Base-by-base conservation (phyloP, 192 early-diverging fungal species). In the Pilobolus umbonatus region DNA sequence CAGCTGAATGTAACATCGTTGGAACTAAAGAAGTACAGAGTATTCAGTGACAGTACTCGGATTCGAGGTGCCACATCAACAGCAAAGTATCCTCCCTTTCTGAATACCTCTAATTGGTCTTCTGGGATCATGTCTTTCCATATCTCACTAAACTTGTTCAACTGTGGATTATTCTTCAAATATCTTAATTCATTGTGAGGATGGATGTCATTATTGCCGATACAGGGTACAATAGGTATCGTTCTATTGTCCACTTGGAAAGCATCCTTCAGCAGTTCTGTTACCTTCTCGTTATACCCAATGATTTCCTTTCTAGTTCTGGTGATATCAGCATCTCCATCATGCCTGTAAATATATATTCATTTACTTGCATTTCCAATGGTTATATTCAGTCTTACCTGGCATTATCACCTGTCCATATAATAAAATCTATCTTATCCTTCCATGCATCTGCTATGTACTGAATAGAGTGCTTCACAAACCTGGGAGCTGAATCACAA, bases 401-500 rank as follows among this genome's bases (percentile, higher is more conserved):
- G 14, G 82, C 80, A 75, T 85, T 88, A 64, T 90, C 88, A 25
- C 88, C 88, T 3, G 88, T 90, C 84, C 85, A 90, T 24, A 83
- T 54, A 2, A 90, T 76, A 82, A 90, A 90, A 67, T 90, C 88
- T 26, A 87, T 61, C 15, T 68, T 60, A 40, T 66, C 64, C 22
- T 66, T 76, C 68, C 78, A 69, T 29, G 75, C 61, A 31, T 72
- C 63, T 35, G 68, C 73, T 32, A 90, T 65, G 61, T 78, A 79
- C 2, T 84, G 75, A 55, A 83, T 68, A 0, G 84, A 88, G 5
- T 80, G 79, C 29, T 85, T 73, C 14, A 82, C 70, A 38, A 90
- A 66, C 0, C 67, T 53, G 1, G 80, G 28, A 0, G 88, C 80
- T 29, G 82, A 75, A 49, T 90, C 88, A 65, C 88, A 90, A 34